Base-by-base conservation (phyloP, 2,329 filamentous ascomycete species). In the Neurospora crassa region DNA sequence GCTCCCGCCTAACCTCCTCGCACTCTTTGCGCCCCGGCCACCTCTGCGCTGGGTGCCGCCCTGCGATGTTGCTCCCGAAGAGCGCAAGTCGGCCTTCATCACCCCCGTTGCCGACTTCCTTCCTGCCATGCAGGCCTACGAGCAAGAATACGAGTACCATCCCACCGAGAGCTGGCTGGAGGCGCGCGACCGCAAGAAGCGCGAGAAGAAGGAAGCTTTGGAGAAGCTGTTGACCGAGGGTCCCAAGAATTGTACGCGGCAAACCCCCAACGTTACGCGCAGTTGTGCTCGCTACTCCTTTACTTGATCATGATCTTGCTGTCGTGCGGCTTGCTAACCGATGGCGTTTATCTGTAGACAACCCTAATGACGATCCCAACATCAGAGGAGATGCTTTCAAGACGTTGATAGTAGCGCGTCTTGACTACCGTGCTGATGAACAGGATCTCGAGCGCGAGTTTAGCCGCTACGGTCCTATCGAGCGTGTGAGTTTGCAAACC, bases 151-250 rank as follows among this genome's bases (percentile, higher is more conserved):
- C 75, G 85, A 87, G 7, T 97, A 93, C 78, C 83, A 89, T 70
- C 90, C 94, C 4, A 97, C 93, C 1, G 96, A 98, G 83, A 97
- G 94, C 81, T 97, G 94, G 93, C 86, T 97, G 76, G 90, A 98
- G 83, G 87, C 88, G 78, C 92, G 92, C 82, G 93, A 97, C 81
- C 90, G 94, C 74, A 88, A 93, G 80, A 93, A 92, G 84, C 80
- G 86, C 67, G 95, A 98, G 84, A 94, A 94, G 83, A 88, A 90
- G 80, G 86, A 89, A 72, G 85, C 86, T 70, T 83, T 91, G 73
- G 86, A 92, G 80, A 86, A 87, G 74, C 82, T 90, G 43, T 75
- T 91, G 42, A 88, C 84, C 0, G 90, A 94, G 71, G 90, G 84
- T 41, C 85, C 91, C 67, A 84, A 89, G 74, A 81, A 84, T 72